Conservation (phyloP, 306 rosid species). For the Fragaria vesca region DNA sequence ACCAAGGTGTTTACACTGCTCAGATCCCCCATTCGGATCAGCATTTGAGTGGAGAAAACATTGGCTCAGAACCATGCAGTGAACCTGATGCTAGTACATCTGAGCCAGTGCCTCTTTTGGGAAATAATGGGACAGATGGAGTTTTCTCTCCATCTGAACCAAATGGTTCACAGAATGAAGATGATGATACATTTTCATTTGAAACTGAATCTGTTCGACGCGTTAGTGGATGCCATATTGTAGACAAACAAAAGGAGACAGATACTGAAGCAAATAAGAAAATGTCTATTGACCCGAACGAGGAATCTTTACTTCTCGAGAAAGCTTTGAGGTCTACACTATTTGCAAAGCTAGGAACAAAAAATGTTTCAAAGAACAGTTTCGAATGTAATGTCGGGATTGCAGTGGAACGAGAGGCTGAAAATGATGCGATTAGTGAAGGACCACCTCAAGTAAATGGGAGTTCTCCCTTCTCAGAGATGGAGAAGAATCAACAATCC, state of each 20-base stretch:
- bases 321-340: slow-evolving; percentile 76
- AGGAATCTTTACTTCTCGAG: slow-evolving; percentile 82
- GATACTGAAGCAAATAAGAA: slow-evolving; percentile 37
- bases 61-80: slow-evolving; percentile 62
- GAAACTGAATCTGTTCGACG: slow-evolving; percentile 46
- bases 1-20: slow-evolving; percentile 40
- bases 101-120: slow-evolving; percentile 59
- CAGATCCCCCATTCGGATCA: slow-evolving; percentile 36
- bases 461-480: slow-evolving; percentile 27
- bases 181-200: slow-evolving; percentile 58
- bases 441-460: slow-evolving; percentile 26
- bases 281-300: slow-evolving; percentile 30
- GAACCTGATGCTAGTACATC: slow-evolving; percentile 82
- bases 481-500: slow-evolving; percentile 30
- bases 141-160: slow-evolving; percentile 64
- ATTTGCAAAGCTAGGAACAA: slow-evolving; percentile 64
- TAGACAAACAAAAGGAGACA: slow-evolving; percentile 32
- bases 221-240: slow-evolving; percentile 33
- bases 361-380: slow-evolving; percentile 35
- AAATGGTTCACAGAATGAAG: slow-evolving; percentile 67
- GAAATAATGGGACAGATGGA: slow-evolving; percentile 49
- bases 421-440: slow-evolving; percentile 51
- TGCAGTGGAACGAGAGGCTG: slow-evolving; percentile 47
- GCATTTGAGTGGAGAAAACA: slow-evolving; percentile 45
- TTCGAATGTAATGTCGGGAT: slow-evolving; percentile 40